Conservation (phyloP, 208 protist species). For the Naegleria gruberi region DNA sequence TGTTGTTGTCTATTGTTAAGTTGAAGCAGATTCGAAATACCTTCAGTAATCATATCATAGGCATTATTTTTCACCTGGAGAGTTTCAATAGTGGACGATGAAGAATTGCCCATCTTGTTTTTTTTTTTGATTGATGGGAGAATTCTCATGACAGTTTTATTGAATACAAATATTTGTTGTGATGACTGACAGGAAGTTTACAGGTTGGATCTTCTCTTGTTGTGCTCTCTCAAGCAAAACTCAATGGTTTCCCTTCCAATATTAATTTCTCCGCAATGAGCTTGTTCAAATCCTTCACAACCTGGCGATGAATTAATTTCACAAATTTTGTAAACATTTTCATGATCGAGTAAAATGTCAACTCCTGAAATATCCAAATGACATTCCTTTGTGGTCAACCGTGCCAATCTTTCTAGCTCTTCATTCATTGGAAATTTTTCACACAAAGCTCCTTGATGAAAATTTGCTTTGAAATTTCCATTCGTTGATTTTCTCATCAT, state of each 20-base stretch:
- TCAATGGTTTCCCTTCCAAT: background rate
- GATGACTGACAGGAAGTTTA: too few species aligned
- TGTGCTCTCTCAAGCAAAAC: too few species aligned
- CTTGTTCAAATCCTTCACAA: constrained; percentile 11
- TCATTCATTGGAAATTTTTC: background rate
- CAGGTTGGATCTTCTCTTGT: too few species aligned
- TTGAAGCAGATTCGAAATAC: too few species aligned
- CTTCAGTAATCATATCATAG: too few species aligned
- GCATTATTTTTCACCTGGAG: too few species aligned
- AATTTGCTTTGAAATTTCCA: constrained; percentile 15
- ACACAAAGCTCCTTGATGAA: background rate
- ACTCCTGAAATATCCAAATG: background rate
- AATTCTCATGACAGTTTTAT: too few species aligned
- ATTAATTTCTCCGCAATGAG: background rate
- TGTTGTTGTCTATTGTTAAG: too few species aligned
- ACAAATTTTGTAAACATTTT: background rate
- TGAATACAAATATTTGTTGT: too few species aligned
- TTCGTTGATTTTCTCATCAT: background rate
- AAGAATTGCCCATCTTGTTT: too few species aligned
- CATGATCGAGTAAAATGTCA: background rate
- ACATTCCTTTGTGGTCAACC: background rate
- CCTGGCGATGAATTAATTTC: background rate
- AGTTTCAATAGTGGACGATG: too few species aligned
- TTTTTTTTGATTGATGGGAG: too few species aligned
- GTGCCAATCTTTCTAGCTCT: background rate